Percentiles rank a stretch among this genome's conserved stretches.
Evolutionary conservation across 23 red algal species (phyloP).

Genomic region (Cyanidiococcus yangmingshanensis): DNA sequence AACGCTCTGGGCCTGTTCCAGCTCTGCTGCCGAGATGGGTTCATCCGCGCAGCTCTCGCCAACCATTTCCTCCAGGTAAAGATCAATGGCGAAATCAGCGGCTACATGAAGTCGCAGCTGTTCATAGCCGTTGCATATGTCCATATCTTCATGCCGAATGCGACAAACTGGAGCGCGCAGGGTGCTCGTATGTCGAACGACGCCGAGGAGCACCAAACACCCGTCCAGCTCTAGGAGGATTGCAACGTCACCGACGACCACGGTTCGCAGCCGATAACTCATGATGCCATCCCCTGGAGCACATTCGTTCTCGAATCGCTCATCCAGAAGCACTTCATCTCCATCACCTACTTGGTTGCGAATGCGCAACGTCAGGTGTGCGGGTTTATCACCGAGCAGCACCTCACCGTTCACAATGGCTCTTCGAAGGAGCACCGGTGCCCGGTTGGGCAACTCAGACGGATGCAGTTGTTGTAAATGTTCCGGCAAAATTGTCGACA

Average conservation of each 20-base stretch:
- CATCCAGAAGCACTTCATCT: constrained; percentile 13
- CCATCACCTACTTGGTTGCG: constrained; percentile 17
- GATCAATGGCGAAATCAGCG: not conserved
- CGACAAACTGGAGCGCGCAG: constrained; percentile 13
- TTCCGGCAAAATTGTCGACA: not conserved
- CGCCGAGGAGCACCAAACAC: not conserved
- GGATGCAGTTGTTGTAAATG: not conserved
- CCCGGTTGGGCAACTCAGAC: not conserved
- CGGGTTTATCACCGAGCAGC: constrained; percentile 17
- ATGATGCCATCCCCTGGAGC: constrained; percentile 11
- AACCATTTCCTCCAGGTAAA: constrained; percentile 1
- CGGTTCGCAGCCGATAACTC: constrained; percentile 8
- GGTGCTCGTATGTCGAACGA: constrained; percentile 11
- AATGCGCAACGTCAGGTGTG: constrained; percentile 1
- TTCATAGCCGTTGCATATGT: constrained; percentile 13
- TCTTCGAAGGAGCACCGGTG: constrained; percentile 10
- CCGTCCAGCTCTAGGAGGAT: not conserved
- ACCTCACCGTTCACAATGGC: constrained; percentile 15
- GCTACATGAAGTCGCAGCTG: not conserved
- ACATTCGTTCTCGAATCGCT: constrained; percentile 17
- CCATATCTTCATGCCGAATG: constrained; percentile 6
- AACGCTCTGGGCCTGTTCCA: constrained; percentile 5
- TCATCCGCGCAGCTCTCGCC: not conserved
- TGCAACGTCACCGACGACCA: constrained; percentile 7
- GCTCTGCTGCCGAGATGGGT: not conserved